Base-by-base conservation (phyloP, 306 rosid genomes). In the Casuarina cunninghamiana region DNA sequence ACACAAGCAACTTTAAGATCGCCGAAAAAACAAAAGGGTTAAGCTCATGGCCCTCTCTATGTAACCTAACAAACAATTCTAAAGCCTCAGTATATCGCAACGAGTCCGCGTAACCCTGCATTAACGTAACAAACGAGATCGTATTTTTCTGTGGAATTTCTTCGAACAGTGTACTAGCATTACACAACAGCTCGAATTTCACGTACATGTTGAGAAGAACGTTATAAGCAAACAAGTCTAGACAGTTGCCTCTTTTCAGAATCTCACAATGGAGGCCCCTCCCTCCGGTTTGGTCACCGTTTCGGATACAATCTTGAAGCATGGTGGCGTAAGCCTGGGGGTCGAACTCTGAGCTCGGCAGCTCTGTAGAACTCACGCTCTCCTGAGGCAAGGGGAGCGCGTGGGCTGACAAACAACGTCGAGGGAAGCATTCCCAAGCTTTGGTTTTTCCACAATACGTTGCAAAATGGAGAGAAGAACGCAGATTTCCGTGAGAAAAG, bases 101-200 rank as follows among this genome's bases (percentile, higher is more conserved):
- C 26, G 85, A 77, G 46, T 77, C 71, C 43, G 53, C 72, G 45
- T 71, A 77, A 2, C 85, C 88, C 19, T 85, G 87, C 70, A 87
- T 82, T 68, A 87, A 79, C 15, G 88, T 82, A 44, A 87, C 91
- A 79, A 87, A 87, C 2, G 91, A 85, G 48, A 87, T 78, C 1
- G 81, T 77, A 77, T 85, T 83, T 82, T 73, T 66, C 5, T 69
- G 68, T 0, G 86, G 80, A 82, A 87, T 82, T 80, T 85, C 89
- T 32, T 87, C 85, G 37, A 87, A 87, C 85, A 83, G 45, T 41
- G 44, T 87, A 51, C 35, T 3, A 1, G 91, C 87, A 51, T 63
- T 37, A 15, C 43, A 0, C n/a, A 83, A 45, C 10, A 65, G 46
- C 41, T 81, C 85, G 17, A 51, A 76, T 62, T 85, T 87, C 26